Conservation (phyloP, 257 asterid species). For the Solanum bukasovii region DNA sequence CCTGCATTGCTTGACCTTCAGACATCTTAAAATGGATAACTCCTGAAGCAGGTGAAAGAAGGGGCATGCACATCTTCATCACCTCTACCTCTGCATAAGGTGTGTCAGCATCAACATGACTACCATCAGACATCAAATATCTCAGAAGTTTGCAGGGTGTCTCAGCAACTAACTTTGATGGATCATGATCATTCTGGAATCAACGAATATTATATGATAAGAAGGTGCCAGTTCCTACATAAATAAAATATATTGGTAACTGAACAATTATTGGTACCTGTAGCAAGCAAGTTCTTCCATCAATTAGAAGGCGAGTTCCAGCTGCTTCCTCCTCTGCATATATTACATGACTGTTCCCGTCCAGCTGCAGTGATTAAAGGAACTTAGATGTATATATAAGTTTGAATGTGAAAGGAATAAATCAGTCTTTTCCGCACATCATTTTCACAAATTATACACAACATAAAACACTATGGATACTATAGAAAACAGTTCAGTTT, state of each 20-base stretch:
- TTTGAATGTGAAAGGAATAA: not conserved
- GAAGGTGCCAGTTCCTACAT: not conserved
- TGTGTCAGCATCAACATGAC: slow-evolving; percentile 90
- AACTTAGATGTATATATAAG: not conserved
- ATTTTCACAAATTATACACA: not conserved
- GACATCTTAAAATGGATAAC: slow-evolving; percentile 70
- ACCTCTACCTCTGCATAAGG: slow-evolving; percentile 99
- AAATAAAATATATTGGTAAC: not conserved
- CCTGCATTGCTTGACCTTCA: slow-evolving; percentile 99
- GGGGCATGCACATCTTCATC: slow-evolving; percentile 99
- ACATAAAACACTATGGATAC: not conserved
- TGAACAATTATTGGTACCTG: slow-evolving; percentile 42
- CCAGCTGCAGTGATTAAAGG: slow-evolving; percentile 43
- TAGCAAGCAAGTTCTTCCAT: slow-evolving; percentile 98
- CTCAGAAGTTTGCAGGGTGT: slow-evolving; percentile 90
- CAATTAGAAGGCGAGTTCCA: slow-evolving; percentile 98
- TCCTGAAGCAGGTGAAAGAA: slow-evolving; percentile 97
- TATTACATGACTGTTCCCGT: slow-evolving; percentile 90
- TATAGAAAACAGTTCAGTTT: not conserved
- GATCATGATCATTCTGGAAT: slow-evolving; percentile 93
- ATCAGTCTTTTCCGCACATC: not conserved
- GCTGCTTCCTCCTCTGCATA: slow-evolving; percentile 99
- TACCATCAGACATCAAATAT: slow-evolving; percentile 54
- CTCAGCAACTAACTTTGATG: slow-evolving; percentile 92
- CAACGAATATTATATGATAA: not conserved